phyloP scores from a whole-genome alignment of 495 filamentous ascomycete species.

The Chaetomium fimeti region DNA sequence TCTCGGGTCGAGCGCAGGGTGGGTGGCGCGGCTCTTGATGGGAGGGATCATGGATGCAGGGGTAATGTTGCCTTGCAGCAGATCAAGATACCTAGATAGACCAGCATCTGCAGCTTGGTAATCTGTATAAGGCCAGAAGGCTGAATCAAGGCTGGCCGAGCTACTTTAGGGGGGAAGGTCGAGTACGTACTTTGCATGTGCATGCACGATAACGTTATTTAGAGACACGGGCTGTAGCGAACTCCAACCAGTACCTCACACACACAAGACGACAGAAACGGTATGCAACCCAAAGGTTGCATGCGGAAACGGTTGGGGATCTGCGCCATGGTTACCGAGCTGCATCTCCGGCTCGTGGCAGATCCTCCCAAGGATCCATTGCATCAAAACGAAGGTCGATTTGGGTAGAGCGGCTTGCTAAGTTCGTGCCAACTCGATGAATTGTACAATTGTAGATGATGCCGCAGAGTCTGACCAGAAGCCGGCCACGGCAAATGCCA shows the following conservation, averaged over 20 bases:
- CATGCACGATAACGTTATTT: slow-evolving; percentile 9
- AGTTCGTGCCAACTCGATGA: background rate
- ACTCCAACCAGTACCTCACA: background rate
- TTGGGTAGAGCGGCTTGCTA: background rate
- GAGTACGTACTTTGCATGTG: background rate
- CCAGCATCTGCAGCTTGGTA: background rate
- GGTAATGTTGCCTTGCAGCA: slow-evolving; percentile 1
- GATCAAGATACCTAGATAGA: background rate
- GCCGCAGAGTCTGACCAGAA: too few relatives aligned
- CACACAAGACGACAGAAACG: background rate
- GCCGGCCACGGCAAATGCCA: too few relatives aligned
- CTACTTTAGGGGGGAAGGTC: background rate
- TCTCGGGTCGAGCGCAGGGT: background rate
- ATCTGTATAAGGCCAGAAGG: slow-evolving; percentile 1
- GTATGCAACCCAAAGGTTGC: background rate
- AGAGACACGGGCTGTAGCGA: slow-evolving; percentile 8
- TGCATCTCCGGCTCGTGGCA: background rate
- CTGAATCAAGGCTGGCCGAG: background rate
- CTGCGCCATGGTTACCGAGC: background rate
- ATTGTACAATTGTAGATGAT: too few relatives aligned
- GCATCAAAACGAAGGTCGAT: background rate
- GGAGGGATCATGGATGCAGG: background rate
- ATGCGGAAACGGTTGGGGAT: background rate
- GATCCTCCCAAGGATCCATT: background rate
- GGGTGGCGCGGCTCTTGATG: background rate